Base-by-base conservation (phyloP, 2,329 filamentous ascomycete genomes). In the Rhynchosporium graminicola region DNA sequence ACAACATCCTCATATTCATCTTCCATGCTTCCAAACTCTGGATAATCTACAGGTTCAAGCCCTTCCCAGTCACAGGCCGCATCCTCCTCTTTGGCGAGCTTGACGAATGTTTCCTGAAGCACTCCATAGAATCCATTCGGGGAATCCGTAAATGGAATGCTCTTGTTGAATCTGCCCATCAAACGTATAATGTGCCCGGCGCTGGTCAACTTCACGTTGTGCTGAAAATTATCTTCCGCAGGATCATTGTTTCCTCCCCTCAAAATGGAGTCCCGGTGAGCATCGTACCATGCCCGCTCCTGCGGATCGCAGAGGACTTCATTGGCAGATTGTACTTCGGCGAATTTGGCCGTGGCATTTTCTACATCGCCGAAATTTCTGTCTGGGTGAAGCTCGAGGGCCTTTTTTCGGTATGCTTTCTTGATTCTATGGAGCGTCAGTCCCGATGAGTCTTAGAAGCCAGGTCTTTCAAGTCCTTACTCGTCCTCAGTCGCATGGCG, bases 231-330 rank as follows among this genome's bases (percentile, higher is more conserved):
- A 42, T 80, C 81, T 52, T 76, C 75, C 38, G 74, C 68, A 63
- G 73, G 71, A 9, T 72, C 71, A 9, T 69, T 71, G 50, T 76
- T 76, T 31, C 76, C 79, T 38, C 80, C 79, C 36, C 84, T 83
- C 65, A 98, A 79, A 65, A 98, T 96, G 57, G 90, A 87, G 69
- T 92, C 88, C 64, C 92, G 88, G 74, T 99, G 95, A 2, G 92
- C 92, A 77, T 99, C 94, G 78, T 99, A 99, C 95, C 95, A 99
- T 38, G 93, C 89, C 69, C 95, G 87, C 76, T 99, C 95, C 74
- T 99, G 94, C 10, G 92, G 87, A 75, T 99, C 95, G 1, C 93
- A 96, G 0, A 99, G 84, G n/a, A 99, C 86, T 75, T 98, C 92
- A 75, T 99, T 96, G 52, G 95, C 95, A 42, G 92, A 84, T 75